Conservation (phyloP, 495 filamentous ascomycete genomes). For the Aspergillus nidulans region DNA sequence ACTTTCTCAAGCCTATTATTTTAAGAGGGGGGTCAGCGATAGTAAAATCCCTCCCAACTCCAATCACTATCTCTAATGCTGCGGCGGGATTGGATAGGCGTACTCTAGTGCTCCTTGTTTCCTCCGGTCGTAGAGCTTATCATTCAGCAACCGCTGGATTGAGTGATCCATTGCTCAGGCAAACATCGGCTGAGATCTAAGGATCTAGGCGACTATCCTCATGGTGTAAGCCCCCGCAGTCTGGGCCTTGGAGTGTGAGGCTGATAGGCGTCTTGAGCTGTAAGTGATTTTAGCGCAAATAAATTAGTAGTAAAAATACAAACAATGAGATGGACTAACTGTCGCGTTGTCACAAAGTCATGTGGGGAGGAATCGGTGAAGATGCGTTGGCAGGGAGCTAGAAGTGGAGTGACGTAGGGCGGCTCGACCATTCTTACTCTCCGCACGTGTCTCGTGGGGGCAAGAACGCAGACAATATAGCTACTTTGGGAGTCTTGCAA, state of each 20-base stretch:
- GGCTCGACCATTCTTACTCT: slow-evolving; percentile 4
- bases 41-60: background rate
- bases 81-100: slow-evolving; percentile 26
- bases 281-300: slow-evolving; percentile 6
- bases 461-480: background rate
- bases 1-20: slow-evolving; percentile 72
- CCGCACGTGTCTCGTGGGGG: background rate
- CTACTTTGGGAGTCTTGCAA: background rate
- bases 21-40: slow-evolving; percentile 10
- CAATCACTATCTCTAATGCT: background rate
- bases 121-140: slow-evolving; percentile 97
- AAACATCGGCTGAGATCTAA: slow-evolving; percentile 21
- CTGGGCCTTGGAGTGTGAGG: slow-evolving; percentile 13
- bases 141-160: slow-evolving; percentile 86
- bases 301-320: background rate
- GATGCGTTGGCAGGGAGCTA: slow-evolving; percentile 35
- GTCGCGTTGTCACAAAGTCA: slow-evolving; percentile 4
- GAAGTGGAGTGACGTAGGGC: slow-evolving; percentile 32
- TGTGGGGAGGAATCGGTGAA: slow-evolving; percentile 21
- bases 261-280: slow-evolving; percentile 8
- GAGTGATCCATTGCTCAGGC: slow-evolving; percentile 71
- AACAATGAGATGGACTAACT: background rate
- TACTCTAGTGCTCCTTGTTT: slow-evolving; percentile 97
- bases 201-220: slow-evolving; percentile 26
- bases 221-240: slow-evolving; percentile 25